Conservation (phyloP, 306 rosid species). For the Fragaria ananassa region DNA sequence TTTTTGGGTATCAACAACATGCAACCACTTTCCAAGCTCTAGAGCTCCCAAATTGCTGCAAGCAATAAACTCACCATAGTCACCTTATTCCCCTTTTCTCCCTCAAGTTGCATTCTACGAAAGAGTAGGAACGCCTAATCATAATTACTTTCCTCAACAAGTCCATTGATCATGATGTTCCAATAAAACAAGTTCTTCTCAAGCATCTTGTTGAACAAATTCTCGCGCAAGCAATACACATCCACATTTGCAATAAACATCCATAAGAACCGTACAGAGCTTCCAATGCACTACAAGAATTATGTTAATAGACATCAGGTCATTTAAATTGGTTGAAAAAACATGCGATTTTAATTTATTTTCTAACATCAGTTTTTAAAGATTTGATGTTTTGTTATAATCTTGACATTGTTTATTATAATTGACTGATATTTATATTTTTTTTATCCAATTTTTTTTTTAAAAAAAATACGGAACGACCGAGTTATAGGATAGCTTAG, state of each 20-base stretch:
- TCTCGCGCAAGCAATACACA: conserved; percentile 20
- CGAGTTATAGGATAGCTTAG: no score
- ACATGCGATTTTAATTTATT: no score
- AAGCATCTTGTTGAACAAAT: conserved; percentile 17
- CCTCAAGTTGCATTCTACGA: conserved; percentile 24
- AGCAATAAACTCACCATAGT: conserved; percentile 27
- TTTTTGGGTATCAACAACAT: background rate
- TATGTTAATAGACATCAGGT: no score
- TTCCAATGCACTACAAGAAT: background rate
- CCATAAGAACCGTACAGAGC: conserved; percentile 24
- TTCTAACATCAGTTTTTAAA: no score
- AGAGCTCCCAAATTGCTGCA: conserved; percentile 31
- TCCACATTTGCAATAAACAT: conserved; percentile 29
- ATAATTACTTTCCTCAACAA: conserved; percentile 22
- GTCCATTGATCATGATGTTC: conserved; percentile 27
- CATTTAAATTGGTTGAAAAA: no score
- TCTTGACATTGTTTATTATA: no score
- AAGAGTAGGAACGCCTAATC: conserved; percentile 23
- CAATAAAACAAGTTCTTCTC: conserved; percentile 26
- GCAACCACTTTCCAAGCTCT: conserved; percentile 30
- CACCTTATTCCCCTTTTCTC: conserved; percentile 26
- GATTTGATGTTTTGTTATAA: no score
- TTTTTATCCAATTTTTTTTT: no score
- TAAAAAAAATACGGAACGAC: no score
- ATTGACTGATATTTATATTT: no score